A percentile compares a stretch with the other conserved stretches of the same genome.
phyloP scores from a whole-genome alignment of 805 yeast genomes.

The Candida awuae region DNA sequence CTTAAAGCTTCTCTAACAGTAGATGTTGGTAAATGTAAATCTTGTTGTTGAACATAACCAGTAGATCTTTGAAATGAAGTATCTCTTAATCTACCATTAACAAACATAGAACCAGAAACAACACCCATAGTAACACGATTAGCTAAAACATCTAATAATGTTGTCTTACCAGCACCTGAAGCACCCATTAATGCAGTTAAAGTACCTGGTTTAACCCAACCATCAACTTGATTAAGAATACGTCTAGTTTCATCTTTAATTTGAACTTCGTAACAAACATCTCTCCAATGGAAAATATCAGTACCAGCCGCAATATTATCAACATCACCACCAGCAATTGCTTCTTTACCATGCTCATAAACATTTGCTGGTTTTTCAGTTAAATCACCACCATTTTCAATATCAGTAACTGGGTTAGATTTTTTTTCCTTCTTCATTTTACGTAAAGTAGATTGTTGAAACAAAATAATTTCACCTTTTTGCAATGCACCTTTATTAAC shows the following conservation, averaged over 20 bases:
- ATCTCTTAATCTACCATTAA: constrained; percentile 44
- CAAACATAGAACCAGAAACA: constrained; percentile 50
- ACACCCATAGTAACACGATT: constrained; percentile 49
- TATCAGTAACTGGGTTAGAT: constrained; percentile 19
- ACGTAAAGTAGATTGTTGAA: constrained; percentile 41
- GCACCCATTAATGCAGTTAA: constrained; percentile 67
- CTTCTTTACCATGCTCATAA: constrained; percentile 14
- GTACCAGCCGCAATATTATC: constrained; percentile 26
- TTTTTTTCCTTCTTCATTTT: constrained; percentile 37
- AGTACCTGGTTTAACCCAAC: constrained; percentile 80
- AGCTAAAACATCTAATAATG: constrained; percentile 45
- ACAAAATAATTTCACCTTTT: constrained; percentile 64
- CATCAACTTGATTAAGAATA: constrained; percentile 59
- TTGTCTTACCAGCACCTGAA: constrained; percentile 59
- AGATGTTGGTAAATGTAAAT: constrained; percentile 41
- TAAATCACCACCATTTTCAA: constrained; percentile 20
- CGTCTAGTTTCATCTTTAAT: constrained; percentile 54
- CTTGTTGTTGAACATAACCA: constrained; percentile 56
- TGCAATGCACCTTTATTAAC: constrained; percentile 53
- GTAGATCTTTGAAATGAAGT: constrained; percentile 45
- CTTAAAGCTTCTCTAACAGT: constrained; percentile 49
- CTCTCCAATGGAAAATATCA: constrained; percentile 70
- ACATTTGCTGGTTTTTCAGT: constrained; percentile 23
- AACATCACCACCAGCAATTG: constrained; percentile 22
- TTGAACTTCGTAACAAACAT: constrained; percentile 62